Evolutionary conservation across 495 filamentous ascomycete genomes (phyloP).

Genomic region (Penicillium taxi): DNA sequence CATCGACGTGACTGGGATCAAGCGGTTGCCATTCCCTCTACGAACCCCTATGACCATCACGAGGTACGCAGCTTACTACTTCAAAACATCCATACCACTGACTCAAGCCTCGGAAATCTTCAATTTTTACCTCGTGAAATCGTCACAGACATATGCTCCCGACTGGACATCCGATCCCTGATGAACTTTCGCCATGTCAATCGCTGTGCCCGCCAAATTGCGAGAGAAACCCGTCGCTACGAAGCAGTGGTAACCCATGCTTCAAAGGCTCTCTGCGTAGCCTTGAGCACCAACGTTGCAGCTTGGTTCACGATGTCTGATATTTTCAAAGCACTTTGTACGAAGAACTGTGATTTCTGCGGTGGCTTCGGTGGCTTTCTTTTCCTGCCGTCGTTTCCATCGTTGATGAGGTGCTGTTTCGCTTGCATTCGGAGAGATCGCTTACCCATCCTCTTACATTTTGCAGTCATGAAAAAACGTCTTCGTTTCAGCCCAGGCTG

Average conservation of each 20-base stretch:
- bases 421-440: conserved; percentile 9
- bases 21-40: conserved; percentile 4
- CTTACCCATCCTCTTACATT: conserved; percentile 2
- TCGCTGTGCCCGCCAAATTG: conserved; percentile 10
- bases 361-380: conserved; percentile 10
- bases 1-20: conserved; percentile 8
- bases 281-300: conserved; percentile 7
- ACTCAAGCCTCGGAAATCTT: conserved; percentile 5
- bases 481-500: conserved; percentile 3
- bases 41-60: conserved; percentile 1
- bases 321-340: conserved; percentile 10
- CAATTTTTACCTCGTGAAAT: conserved; percentile 5
- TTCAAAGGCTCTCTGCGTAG: conserved; percentile 8
- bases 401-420: conserved; percentile 10
- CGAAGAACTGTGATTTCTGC: conserved; percentile 10
- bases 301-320: conserved; percentile 9
- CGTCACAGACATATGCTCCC: conserved; percentile 8
- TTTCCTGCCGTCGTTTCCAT: conserved; percentile 13
- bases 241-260: conserved; percentile 8
- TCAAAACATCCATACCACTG: conserved; percentile 1
- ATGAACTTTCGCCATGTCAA: conserved; percentile 10
- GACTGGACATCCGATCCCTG: conserved; percentile 9
- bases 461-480: conserved; percentile 1
- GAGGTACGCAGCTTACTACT: conserved; percentile 6
- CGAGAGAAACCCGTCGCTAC: conserved; percentile 6